Percentiles rank a stretch among this genome's conserved stretches.
phyloP scores from a whole-genome alignment of 352 stramenopile genomes.

The Pythium volutum region DNA sequence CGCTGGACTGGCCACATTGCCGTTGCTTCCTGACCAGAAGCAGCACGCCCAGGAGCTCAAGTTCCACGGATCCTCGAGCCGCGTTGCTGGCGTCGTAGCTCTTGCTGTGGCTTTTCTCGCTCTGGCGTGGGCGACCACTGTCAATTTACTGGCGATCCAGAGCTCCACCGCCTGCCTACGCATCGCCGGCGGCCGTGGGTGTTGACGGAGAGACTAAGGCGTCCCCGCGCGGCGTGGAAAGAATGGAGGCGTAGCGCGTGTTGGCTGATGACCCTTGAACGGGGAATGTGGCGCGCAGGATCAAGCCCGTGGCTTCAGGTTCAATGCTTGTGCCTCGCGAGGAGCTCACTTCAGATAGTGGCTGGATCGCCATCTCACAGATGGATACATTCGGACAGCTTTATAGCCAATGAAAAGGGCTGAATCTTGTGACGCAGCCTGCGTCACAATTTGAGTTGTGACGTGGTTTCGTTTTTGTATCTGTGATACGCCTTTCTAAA shows the following conservation, averaged over 20 bases:
- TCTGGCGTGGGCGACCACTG: constrained; percentile 46
- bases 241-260: neutral
- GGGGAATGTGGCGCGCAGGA: neutral
- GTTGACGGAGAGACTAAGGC: constrained; percentile 17
- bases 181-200: constrained; percentile 57
- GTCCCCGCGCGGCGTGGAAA: no score
- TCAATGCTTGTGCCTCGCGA: neutral
- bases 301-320: neutral
- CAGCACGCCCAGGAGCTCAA: constrained; percentile 59
- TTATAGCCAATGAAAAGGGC: constrained; percentile 13
- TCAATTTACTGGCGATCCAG: constrained; percentile 64
- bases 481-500: constrained; percentile 5
- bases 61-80: constrained; percentile 44
- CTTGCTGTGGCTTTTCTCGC: constrained; percentile 37
- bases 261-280: neutral
- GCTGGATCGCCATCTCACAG: constrained; percentile 7
- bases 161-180: constrained; percentile 58
- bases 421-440: constrained; percentile 10
- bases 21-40: constrained; percentile 63
- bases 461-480: constrained; percentile 11
- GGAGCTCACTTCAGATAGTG: neutral
- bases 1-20: constrained; percentile 40
- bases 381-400: constrained; percentile 28
- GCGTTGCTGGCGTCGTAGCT: constrained; percentile 34
- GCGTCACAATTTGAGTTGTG: constrained; percentile 12